Evolutionary conservation across 768 basidiomycete genomes (phyloP).

Genomic region (Cystofilobasidium ferigula): DNA sequence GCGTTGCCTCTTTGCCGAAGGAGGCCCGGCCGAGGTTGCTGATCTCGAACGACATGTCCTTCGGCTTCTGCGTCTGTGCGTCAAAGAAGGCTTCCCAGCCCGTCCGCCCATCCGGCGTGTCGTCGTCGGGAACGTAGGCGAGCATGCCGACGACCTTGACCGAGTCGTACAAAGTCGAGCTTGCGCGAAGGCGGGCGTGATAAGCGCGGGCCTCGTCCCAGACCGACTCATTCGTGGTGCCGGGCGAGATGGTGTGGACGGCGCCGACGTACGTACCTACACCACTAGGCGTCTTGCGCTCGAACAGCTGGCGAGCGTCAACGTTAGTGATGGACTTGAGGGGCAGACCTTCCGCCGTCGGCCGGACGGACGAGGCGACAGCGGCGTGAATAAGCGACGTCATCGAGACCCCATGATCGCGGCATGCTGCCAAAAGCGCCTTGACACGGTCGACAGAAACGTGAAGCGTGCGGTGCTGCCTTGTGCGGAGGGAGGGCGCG

Average conservation of each 20-base stretch:
- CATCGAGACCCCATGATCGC: not conserved
- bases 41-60: not conserved
- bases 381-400: not conserved
- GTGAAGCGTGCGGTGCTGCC: not conserved
- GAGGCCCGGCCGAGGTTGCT: not conserved
- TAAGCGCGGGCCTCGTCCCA: not conserved
- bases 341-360: not conserved
- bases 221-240: not conserved
- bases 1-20: not conserved
- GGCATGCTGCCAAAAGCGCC: not conserved
- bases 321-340: not conserved
- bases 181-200: not conserved
- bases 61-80: not conserved
- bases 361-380: not conserved
- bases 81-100: not conserved
- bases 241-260: not conserved
- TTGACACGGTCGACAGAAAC: not conserved
- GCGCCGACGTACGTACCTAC: not conserved
- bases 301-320: not conserved
- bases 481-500: not conserved
- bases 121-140: not conserved
- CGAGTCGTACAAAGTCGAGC: not conserved
- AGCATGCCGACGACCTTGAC: constrained; percentile 2
- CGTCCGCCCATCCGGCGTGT: not conserved
- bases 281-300: not conserved